phyloP scores from a whole-genome alignment of 2,329 filamentous ascomycete species.

The Niveomyces coronatus region DNA sequence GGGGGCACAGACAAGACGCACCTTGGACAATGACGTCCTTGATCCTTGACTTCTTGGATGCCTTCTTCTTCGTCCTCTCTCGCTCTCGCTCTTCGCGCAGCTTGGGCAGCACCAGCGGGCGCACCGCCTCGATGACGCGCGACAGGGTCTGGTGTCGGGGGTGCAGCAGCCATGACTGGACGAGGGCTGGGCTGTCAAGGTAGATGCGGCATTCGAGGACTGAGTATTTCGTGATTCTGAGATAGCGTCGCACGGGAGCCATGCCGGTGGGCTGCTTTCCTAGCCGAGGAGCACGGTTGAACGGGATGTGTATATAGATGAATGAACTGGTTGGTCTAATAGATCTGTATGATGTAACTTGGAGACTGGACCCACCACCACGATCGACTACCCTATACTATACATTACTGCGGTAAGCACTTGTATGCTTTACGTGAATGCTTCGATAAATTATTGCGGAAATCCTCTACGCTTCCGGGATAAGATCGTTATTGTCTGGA shows the following conservation, averaged over 20 bases:
- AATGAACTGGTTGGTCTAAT: too few species aligned
- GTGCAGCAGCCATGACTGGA: slow-evolving; percentile 74
- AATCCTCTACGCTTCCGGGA: too few species aligned
- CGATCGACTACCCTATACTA: too few species aligned
- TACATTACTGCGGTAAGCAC: too few species aligned
- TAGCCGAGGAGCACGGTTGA: too few species aligned
- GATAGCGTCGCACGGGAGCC: slow-evolving; percentile 80
- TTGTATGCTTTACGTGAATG: too few species aligned
- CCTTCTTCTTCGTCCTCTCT: slow-evolving; percentile 44
- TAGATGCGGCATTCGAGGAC: slow-evolving; percentile 97
- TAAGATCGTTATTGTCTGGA: too few species aligned
- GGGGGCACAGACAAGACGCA: slow-evolving; percentile 27
- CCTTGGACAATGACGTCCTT: slow-evolving; percentile 82
- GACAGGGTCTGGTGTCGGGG: slow-evolving; percentile 66
- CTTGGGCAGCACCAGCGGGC: slow-evolving; percentile 81
- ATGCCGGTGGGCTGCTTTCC: slow-evolving; percentile 36
- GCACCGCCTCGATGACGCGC: slow-evolving; percentile 74
- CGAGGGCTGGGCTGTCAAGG: slow-evolving; percentile 78
- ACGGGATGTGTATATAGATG: too few species aligned
- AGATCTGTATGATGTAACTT: too few species aligned
- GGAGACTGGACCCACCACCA: too few species aligned
- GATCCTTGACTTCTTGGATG: slow-evolving; percentile 66
- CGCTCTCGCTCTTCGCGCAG: slow-evolving; percentile 73
- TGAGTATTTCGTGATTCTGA: slow-evolving; percentile 85
- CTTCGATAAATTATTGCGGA: too few species aligned